Conservation (phyloP, 2,329 filamentous ascomycete genomes). For the Aureobasidium sp. region DNA sequence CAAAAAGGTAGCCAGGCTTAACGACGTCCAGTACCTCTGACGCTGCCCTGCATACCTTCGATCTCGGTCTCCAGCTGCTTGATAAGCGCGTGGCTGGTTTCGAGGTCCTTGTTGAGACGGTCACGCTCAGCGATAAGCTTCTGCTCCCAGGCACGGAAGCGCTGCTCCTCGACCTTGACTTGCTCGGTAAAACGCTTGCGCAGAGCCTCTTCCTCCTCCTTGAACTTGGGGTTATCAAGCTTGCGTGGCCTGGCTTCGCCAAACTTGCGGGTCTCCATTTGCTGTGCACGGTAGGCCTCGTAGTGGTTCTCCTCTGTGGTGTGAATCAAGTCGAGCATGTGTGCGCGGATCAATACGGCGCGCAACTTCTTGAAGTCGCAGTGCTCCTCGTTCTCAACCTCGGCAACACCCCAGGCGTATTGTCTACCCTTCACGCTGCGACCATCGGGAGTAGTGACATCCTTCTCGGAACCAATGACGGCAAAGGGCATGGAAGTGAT, state of each 20-base stretch:
- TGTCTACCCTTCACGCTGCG: slow-evolving; percentile 98
- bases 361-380: slow-evolving; percentile 99
- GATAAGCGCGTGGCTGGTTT: slow-evolving; percentile 88
- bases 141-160: slow-evolving; percentile 99
- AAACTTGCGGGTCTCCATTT: slow-evolving; percentile 99
- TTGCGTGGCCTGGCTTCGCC: slow-evolving; percentile 95
- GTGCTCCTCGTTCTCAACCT: slow-evolving; percentile 99
- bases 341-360: slow-evolving; percentile 90
- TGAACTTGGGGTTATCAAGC: slow-evolving; percentile 99
- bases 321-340: slow-evolving; percentile 99
- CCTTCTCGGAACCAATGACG: slow-evolving; percentile 98
- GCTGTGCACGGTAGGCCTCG: slow-evolving; percentile 96
- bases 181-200: slow-evolving; percentile 99
- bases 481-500: slow-evolving; percentile 98
- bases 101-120: slow-evolving; percentile 98
- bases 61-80: slow-evolving; percentile 88
- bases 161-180: slow-evolving; percentile 99
- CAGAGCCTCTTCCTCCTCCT: slow-evolving; percentile 97
- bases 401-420: slow-evolving; percentile 98
- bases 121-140: slow-evolving; percentile 99
- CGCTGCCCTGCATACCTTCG: slow-evolving; percentile 67
- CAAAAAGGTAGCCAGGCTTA: neutral
- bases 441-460: slow-evolving; percentile 91
- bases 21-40: slow-evolving; percentile 21
- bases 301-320: slow-evolving; percentile 99